Conservation (phyloP, 768 basidiomycete genomes). For the Serendipita vermifera region DNA sequence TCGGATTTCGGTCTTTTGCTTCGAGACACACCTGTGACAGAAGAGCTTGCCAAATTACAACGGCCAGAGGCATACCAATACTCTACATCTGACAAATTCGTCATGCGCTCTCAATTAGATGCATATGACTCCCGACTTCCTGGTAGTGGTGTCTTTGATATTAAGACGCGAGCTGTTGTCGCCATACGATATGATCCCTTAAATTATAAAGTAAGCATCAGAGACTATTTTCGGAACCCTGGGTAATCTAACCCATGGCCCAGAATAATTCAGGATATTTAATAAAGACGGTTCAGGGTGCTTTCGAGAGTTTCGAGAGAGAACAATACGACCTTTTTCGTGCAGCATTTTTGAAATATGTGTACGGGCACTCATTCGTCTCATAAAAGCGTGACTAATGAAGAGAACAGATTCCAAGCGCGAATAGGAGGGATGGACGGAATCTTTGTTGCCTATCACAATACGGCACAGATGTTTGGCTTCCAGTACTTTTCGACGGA, state of each 20-base stretch:
- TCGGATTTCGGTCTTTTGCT: constrained; percentile 48
- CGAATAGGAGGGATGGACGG: constrained; percentile 98
- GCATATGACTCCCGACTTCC: constrained; percentile 70
- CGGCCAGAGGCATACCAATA: constrained; percentile 73
- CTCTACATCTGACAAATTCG: constrained; percentile 46
- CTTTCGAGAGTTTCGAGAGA: constrained; percentile 69
- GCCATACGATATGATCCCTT: constrained; percentile 74
- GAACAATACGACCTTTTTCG: constrained; percentile 94
- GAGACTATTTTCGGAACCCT: not conserved
- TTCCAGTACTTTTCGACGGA: constrained; percentile 83
- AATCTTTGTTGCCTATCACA: constrained; percentile 77
- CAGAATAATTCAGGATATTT: constrained; percentile 73
- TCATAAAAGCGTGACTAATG: not conserved
- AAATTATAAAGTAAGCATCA: constrained; percentile 52
- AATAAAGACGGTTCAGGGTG: constrained; percentile 50
- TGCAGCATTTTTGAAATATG: constrained; percentile 89
- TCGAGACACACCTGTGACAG: constrained; percentile 25
- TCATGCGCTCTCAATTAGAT: constrained; percentile 95
- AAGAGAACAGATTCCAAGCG: constrained; percentile 64
- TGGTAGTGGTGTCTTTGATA: constrained; percentile 85
- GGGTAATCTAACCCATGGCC: not conserved
- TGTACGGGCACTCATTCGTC: constrained; percentile 29
- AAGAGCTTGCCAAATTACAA: constrained; percentile 24
- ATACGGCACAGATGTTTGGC: constrained; percentile 75
- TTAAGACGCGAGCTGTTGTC: constrained; percentile 84